These are phyloP conservation scores for Eucalyptus sp. DNA, from an alignment of 345 rosid genomes.

Conservation along the genomic window DNA sequence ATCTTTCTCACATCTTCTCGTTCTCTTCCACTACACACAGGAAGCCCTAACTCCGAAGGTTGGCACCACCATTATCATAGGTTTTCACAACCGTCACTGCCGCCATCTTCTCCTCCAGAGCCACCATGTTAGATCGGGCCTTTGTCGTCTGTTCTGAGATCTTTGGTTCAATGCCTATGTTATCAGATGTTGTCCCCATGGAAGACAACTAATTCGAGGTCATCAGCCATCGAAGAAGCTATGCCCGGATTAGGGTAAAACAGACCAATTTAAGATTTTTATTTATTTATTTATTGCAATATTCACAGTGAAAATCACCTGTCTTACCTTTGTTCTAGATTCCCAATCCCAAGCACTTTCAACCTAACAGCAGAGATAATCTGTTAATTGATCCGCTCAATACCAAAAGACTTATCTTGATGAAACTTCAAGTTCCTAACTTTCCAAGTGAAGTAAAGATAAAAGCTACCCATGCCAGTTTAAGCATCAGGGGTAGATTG, in stretches of 20 bases:
- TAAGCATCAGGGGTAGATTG: background rate
- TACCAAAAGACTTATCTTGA: background rate
- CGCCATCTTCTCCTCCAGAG: background rate
- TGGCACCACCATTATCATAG: background rate
- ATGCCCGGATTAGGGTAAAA: background rate
- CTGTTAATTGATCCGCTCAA: background rate
- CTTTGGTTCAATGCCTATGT: background rate
- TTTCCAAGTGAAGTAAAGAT: background rate
- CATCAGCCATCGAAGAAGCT: background rate
- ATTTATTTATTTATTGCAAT: background rate
- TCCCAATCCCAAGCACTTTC: background rate
- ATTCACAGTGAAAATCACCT: background rate
- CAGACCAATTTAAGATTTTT: background rate
- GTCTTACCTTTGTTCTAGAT: background rate
- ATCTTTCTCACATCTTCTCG: background rate
- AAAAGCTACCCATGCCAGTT: background rate
- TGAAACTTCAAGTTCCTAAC: background rate
- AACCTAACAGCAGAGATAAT: background rate
- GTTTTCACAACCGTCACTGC: background rate
- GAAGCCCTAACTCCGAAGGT: background rate
- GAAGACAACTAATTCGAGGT: background rate
- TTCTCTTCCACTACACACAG: background rate
- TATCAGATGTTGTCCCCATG: background rate
- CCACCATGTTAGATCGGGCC: background rate
- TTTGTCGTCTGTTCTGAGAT: background rate